Conservation (phyloP, 139 green algal genomes). For the Mychonastes homosphaera region DNA sequence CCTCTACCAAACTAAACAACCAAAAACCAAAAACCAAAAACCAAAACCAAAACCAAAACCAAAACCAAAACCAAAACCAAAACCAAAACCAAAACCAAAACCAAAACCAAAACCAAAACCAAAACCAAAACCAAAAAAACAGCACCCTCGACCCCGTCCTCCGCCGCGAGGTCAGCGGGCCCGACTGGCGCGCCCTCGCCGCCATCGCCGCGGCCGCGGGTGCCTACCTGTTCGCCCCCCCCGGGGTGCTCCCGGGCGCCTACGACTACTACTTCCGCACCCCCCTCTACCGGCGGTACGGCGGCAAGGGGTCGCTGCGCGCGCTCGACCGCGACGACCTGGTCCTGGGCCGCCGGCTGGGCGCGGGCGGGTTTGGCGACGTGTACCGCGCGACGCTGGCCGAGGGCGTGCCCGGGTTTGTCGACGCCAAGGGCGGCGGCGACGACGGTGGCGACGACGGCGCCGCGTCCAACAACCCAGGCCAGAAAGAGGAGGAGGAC, state of each 20-base stretch:
- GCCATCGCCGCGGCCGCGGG: constrained; percentile 33
- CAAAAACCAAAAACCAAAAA: too few relatives aligned
- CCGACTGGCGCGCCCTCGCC: constrained; percentile 45
- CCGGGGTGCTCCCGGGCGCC: constrained; percentile 66
- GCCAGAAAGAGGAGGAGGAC: not conserved
- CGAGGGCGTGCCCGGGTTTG: constrained; percentile 16
- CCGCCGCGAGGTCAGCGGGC: constrained; percentile 52
- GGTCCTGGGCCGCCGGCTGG: constrained; percentile 70
- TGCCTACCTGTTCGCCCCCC: constrained; percentile 54
- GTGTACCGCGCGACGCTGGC: constrained; percentile 67
- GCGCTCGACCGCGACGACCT: constrained; percentile 45
- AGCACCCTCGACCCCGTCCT: constrained; percentile 79
- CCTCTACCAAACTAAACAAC: too few relatives aligned
- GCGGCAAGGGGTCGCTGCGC: not conserved
- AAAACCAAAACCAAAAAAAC: too few relatives aligned
- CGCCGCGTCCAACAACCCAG: constrained; percentile 1
- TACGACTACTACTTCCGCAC: constrained; percentile 72
- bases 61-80: too few relatives aligned
- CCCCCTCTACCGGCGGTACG: constrained; percentile 32
- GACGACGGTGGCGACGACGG: too few relatives aligned
- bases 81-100: too few relatives aligned
- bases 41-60: too few relatives aligned
- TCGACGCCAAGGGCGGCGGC: too few relatives aligned
- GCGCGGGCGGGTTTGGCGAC: constrained; percentile 82
- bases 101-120: too few relatives aligned